Percentiles rank a stretch among this genome's conserved stretches.
Evolutionary conservation across 2,329 filamentous ascomycete genomes (phyloP).

Genomic region (Zasmidium citrigriseum): DNA sequence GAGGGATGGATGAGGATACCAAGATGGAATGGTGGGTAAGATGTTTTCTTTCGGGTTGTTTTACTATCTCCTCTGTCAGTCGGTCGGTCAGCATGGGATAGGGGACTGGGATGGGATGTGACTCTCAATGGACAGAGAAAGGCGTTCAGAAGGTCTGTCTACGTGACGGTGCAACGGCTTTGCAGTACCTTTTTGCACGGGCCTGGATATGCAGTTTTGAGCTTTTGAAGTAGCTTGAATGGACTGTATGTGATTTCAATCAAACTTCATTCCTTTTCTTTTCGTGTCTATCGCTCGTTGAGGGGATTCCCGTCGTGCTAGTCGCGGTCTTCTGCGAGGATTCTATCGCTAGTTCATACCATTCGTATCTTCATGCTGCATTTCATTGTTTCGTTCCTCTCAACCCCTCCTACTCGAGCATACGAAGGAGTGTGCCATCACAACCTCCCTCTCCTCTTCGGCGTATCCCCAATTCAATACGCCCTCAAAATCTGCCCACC

Average conservation of each 20-base stretch:
- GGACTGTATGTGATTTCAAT: background rate
- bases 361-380: too few relatives aligned
- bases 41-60: background rate
- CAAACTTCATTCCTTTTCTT: background rate
- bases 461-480: constrained; percentile 15
- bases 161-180: too few relatives aligned
- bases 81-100: background rate
- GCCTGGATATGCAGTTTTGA: background rate
- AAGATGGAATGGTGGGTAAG: constrained; percentile 4
- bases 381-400: constrained; percentile 1
- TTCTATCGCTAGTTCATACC: background rate
- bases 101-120: background rate
- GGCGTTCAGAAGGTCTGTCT: background rate
- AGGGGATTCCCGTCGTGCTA: background rate
- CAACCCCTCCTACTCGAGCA: too few relatives aligned
- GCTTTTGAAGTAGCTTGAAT: background rate
- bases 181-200: too few relatives aligned
- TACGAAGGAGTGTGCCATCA: too few relatives aligned
- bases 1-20: constrained; percentile 4
- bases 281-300: background rate
- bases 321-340: background rate
- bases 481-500: constrained; percentile 58
- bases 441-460: background rate
- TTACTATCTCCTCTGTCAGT: background rate
- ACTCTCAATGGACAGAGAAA: background rate